Base-by-base conservation (phyloP, 2,329 filamentous ascomycete genomes). In the Colletotrichum orchidophilum region DNA sequence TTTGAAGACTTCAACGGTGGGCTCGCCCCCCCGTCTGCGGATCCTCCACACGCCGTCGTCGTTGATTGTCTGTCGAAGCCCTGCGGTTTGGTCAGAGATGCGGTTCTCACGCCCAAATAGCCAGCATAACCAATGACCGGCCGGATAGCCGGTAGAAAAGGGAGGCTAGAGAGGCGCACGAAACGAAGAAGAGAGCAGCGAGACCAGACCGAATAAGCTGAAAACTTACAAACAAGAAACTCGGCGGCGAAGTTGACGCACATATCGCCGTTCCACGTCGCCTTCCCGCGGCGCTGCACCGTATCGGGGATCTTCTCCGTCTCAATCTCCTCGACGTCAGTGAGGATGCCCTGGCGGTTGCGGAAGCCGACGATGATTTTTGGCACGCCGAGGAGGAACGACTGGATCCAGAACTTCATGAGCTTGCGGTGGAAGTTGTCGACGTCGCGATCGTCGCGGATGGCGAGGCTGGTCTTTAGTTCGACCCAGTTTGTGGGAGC, bases 371-470 rank as follows among this genome's bases (percentile, higher is more conserved):
- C 93, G 55, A 98, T 90, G 74, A 99, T 94, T 75, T 92, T 96
- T 0, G 95, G 94, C 1, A 98, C 95, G 50, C 96, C 96, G 2
- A 99, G 91, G 2, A 99, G 86, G 78, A 97, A 99, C 0, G 94
- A 97, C 81, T 98, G 96, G 15, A 96, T 94, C 96, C 96, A 99
- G 83, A 96, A 97, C 78, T 97, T 97, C 81, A 97, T 89, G 65
- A 98, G 87, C 80, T 98, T 98, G 59, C 93, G 90, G 81, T 98
- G 94, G 79, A 96, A 97, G 73, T 91, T 92, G 24, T 92, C 82
- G 77, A 90, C 86, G 76, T 96, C 93, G 57, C 90, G 87, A 1
- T 91, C 87, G 71, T 88, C 88, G 62, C 86, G 86, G 60, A 96
- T 91, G 74, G 93, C 91, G 50, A 89, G 91, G n/a, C 91, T 90